phyloP scores from a whole-genome alignment of 768 basidiomycete genomes.

The Hericium alpestre region DNA sequence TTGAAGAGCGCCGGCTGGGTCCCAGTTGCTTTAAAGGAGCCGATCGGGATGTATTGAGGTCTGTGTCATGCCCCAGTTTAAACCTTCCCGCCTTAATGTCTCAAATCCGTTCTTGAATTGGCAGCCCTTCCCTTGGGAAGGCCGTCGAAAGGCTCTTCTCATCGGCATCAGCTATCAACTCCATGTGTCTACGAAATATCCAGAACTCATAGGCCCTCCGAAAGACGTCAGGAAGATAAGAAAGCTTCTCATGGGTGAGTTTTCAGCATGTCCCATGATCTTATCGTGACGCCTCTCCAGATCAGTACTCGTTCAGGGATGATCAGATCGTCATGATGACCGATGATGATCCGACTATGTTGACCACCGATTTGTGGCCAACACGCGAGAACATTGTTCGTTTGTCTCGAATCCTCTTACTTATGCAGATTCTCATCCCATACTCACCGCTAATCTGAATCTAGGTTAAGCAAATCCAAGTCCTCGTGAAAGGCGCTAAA shows the following conservation, averaged over 20 bases:
- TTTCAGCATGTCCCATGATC: neutral
- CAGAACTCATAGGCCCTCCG: neutral
- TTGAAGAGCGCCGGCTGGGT: too few relatives aligned
- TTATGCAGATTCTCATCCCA: neutral
- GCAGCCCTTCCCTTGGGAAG: neutral
- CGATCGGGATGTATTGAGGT: too few relatives aligned
- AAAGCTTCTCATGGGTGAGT: constrained; percentile 3
- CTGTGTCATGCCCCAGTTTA: too few relatives aligned
- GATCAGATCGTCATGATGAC: constrained; percentile 9
- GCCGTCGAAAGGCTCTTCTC: neutral
- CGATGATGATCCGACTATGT: constrained; percentile 1
- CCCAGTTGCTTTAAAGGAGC: too few relatives aligned
- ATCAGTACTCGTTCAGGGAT: neutral
- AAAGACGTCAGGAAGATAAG: constrained; percentile 5
- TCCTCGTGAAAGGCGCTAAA: constrained; percentile 6
- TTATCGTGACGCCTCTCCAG: neutral
- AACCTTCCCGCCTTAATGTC: too few relatives aligned
- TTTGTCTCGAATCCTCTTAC: neutral
- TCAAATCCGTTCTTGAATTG: too few relatives aligned
- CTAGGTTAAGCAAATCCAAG: constrained; percentile 9
- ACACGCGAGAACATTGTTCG: constrained; percentile 10
- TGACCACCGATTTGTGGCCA: neutral
- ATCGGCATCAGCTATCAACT: neutral
- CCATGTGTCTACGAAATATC: neutral
- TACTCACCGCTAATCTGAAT: neutral